Evolutionary conservation across 2,329 filamentous ascomycete genomes (phyloP).

Genomic region (Acrocalymma vagum): DNA sequence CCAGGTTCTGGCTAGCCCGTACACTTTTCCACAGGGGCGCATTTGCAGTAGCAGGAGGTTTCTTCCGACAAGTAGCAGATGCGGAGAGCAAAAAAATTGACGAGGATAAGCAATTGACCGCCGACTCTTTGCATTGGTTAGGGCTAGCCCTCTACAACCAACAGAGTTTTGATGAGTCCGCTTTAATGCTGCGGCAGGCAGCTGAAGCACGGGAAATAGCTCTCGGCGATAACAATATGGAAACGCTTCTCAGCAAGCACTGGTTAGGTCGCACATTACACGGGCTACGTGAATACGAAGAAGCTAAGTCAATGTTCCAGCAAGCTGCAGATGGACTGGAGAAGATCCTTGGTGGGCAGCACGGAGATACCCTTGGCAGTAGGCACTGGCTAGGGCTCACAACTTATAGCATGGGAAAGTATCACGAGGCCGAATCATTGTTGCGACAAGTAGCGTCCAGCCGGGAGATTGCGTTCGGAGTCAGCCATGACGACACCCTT

Average conservation of each 20-base stretch:
- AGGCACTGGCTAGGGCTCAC: background rate
- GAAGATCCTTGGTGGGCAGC: slow-evolving; percentile 6
- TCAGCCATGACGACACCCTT: slow-evolving; percentile 6
- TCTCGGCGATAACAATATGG: background rate
- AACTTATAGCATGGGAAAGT: slow-evolving; percentile 1
- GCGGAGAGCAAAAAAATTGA: too few relatives aligned
- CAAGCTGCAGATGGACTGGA: too few relatives aligned
- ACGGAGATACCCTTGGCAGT: slow-evolving; percentile 6
- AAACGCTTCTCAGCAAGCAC: slow-evolving; percentile 3
- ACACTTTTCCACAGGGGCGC: slow-evolving; percentile 6
- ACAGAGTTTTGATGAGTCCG: slow-evolving; percentile 1
- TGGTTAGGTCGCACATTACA: slow-evolving; percentile 6
- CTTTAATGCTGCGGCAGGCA: background rate
- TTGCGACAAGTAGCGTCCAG: slow-evolving; percentile 4
- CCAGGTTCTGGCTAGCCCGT: background rate
- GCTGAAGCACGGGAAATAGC: background rate
- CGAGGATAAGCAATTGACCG: slow-evolving; percentile 1
- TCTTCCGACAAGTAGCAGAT: background rate
- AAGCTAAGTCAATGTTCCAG: too few relatives aligned
- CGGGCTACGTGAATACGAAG: slow-evolving; percentile 5
- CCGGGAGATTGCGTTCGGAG: slow-evolving; percentile 8
- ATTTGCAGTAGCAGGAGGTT: slow-evolving; percentile 3
- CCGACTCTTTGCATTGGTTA: slow-evolving; percentile 3
- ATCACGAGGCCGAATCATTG: slow-evolving; percentile 1
- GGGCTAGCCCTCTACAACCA: slow-evolving; percentile 1